Evolutionary conservation across 257 asterid genomes (phyloP).

Genomic region (Avicennia marina): DNA sequence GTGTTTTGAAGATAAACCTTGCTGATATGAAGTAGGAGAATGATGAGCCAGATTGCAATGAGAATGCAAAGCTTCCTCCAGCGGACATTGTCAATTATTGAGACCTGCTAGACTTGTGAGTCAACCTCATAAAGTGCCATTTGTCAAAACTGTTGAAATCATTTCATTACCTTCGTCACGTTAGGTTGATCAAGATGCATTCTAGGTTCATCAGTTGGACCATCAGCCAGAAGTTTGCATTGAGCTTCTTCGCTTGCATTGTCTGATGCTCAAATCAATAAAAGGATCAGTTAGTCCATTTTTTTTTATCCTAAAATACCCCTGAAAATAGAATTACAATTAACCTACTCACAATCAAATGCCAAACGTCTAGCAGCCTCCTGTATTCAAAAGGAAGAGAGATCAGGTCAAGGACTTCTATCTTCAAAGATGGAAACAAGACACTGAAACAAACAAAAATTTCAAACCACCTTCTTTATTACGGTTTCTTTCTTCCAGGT

Average conservation of each 20-base stretch:
- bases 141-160: neutral
- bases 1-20: slow-evolving; percentile 32
- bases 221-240: slow-evolving; percentile 44
- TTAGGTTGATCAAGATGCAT: slow-evolving; percentile 21
- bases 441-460: slow-evolving; percentile 2
- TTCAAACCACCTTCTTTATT: slow-evolving; percentile 33
- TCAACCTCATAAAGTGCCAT: neutral
- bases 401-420: neutral
- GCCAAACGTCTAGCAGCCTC: slow-evolving; percentile 40
- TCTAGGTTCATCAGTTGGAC: slow-evolving; percentile 27
- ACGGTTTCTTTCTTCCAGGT: slow-evolving; percentile 58
- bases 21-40: slow-evolving; percentile 42
- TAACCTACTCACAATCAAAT: slow-evolving; percentile 32
- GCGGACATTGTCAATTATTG: slow-evolving; percentile 36
- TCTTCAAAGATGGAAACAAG: neutral
- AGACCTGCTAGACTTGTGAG: slow-evolving; percentile 24
- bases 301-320: neutral
- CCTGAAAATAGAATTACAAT: neutral
- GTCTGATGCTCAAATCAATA: slow-evolving; percentile 21
- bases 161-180: slow-evolving; percentile 29
- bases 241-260: slow-evolving; percentile 32
- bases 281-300: slow-evolving; percentile 2
- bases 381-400: slow-evolving; percentile 22
- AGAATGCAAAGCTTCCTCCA: slow-evolving; percentile 47
- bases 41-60: slow-evolving; percentile 42